Percentiles rank a stretch among this genome's conserved stretches.
Conservation (phyloP, 257 asterid genomes). For the Leonotis leonurus region DNA sequence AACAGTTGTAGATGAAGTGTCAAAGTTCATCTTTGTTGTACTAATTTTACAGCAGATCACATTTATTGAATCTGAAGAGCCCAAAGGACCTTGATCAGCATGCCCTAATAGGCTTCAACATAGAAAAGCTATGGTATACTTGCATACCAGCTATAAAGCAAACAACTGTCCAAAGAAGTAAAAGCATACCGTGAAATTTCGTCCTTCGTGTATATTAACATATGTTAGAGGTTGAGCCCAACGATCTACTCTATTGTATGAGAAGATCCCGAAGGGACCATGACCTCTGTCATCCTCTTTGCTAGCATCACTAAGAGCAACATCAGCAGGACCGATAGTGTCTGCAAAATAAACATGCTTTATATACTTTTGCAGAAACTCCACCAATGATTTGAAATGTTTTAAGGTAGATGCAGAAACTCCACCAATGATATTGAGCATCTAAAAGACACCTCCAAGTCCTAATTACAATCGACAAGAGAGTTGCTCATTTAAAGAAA, state of each 20-base stretch:
- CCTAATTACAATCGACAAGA: neutral
- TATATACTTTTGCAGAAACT: neutral
- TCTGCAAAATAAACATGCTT: conserved; percentile 41
- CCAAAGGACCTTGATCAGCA: neutral
- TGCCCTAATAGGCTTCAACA: neutral
- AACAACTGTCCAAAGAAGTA: neutral
- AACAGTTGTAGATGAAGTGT: conserved; percentile 11
- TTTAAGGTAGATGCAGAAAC: neutral
- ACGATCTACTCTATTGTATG: conserved; percentile 64
- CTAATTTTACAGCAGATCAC: neutral
- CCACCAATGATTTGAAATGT: neutral
- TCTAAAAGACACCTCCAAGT: neutral
- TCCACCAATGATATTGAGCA: too few species aligned
- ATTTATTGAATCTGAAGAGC: conserved; percentile 4
- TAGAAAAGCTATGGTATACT: neutral
- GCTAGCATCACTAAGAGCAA: conserved; percentile 63
- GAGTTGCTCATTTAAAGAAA: neutral
- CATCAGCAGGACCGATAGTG: conserved; percentile 63
- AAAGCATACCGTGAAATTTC: conserved; percentile 60
- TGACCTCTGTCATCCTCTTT: conserved; percentile 84
- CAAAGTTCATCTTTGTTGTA: neutral
- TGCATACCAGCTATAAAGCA: neutral
- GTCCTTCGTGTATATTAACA: conserved; percentile 68
- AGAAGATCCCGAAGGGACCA: conserved; percentile 61
- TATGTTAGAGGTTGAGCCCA: conserved; percentile 94